Percentiles rank a stretch among this genome's conserved stretches.
These are phyloP conservation scores for Trifolium subterraneum DNA, from an alignment of 306 rosid genomes.

Conservation along the genomic window DNA sequence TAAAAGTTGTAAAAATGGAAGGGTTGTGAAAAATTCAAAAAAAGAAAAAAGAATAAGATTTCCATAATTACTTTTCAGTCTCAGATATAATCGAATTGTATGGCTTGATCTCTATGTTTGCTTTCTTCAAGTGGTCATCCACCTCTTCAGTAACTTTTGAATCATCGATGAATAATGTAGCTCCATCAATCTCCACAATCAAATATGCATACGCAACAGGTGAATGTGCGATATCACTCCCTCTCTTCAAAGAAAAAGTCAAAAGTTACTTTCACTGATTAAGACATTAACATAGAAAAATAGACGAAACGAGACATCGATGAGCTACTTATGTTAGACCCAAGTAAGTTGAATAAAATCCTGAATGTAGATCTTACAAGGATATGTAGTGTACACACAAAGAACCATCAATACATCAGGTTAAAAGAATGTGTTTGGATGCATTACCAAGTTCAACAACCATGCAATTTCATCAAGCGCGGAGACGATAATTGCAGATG, in stretches of 20 bases:
- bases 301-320: neutral
- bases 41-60: neutral
- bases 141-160: conserved; percentile 78
- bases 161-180: conserved; percentile 76
- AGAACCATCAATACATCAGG: conserved; percentile 34
- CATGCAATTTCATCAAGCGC: conserved; percentile 98
- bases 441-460: conserved; percentile 89
- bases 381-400: conserved; percentile 22
- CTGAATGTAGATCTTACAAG: conserved; percentile 29
- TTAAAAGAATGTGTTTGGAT: conserved; percentile 26
- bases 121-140: conserved; percentile 81
- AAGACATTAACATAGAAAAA: conserved; percentile 36
- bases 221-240: conserved; percentile 92
- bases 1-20: conserved; percentile 17
- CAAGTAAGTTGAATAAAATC: conserved; percentile 31
- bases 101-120: conserved; percentile 72
- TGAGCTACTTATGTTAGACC: conserved; percentile 31
- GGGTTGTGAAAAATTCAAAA: neutral
- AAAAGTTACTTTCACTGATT: conserved; percentile 29
- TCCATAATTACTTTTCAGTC: conserved; percentile 66
- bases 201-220: conserved; percentile 96
- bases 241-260: conserved; percentile 70
- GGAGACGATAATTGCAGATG: conserved; percentile 84
- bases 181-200: conserved; percentile 79
- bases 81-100: conserved; percentile 81